Percentiles rank a stretch among this genome's conserved stretches.
These are phyloP conservation scores for Spergularia azorica DNA, from an alignment of 179 eudicot genomes.

Conservation along the genomic window DNA sequence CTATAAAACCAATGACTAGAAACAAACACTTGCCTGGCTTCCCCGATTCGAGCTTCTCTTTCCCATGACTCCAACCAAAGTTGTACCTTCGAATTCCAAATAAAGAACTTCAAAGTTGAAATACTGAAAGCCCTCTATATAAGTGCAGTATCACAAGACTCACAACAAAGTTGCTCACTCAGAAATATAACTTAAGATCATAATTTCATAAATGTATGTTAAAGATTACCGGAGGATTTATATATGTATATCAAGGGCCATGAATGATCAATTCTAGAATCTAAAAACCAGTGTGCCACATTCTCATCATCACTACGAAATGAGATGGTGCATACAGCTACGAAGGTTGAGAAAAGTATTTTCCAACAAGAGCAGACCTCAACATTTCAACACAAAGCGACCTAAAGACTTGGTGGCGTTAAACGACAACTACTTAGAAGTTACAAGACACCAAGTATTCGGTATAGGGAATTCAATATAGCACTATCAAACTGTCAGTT, in stretches of 20 bases:
- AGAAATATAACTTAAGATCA: neutral
- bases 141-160: neutral
- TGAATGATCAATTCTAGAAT: neutral
- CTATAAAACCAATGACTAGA: neutral
- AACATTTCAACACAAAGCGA: neutral
- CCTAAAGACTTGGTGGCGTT: neutral
- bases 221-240: neutral
- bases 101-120: conserved; percentile 17
- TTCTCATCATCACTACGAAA: neutral
- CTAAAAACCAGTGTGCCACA: neutral
- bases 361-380: neutral
- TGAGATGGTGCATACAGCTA: neutral
- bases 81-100: conserved; percentile 58
- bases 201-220: neutral
- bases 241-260: no score
- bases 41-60: conserved; percentile 97
- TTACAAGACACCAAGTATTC: neutral
- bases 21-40: conserved; percentile 61
- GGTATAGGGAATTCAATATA: no score
- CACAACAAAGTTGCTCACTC: neutral
- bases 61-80: conserved; percentile 99
- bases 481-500: neutral
- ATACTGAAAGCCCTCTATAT: neutral
- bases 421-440: neutral
- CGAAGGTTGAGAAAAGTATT: neutral